Percentiles rank a stretch among this genome's conserved stretches.
phyloP scores from a whole-genome alignment of 1,284 basidiomycete genomes.

The Anthracocystis setariae region DNA sequence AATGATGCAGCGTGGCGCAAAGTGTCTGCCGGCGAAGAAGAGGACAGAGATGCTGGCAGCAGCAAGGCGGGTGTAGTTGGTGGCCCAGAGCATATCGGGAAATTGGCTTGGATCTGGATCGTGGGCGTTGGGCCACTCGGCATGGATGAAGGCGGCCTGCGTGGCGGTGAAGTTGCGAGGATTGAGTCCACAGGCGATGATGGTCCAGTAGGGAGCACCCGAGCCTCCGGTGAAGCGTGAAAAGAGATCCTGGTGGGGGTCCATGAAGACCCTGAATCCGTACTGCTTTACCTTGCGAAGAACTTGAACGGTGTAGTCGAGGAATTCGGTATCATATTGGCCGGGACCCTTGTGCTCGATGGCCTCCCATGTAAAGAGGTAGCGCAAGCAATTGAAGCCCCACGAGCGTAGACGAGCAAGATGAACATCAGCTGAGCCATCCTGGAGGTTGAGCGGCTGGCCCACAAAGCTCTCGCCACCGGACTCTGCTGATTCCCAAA shows the following conservation, averaged over 20 bases:
- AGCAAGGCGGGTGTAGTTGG: conserved; percentile 89
- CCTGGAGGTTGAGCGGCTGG: conserved; percentile 79
- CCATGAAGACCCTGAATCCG: conserved; percentile 93
- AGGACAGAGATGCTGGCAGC: conserved; percentile 91
- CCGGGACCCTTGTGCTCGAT: conserved; percentile 93
- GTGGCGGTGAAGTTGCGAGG: conserved; percentile 85
- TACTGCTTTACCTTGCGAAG: conserved; percentile 89
- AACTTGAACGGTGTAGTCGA: conserved; percentile 89
- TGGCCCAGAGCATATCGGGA: conserved; percentile 95
- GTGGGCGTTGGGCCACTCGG: conserved; percentile 80
- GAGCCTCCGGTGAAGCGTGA: conserved; percentile 96
- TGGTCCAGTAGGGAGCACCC: conserved; percentile 94
- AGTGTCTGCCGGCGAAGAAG: conserved; percentile 90
- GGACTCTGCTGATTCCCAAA: conserved; percentile 85
- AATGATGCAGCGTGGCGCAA: conserved; percentile 88
- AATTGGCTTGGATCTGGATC: conserved; percentile 77
- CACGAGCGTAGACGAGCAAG: conserved; percentile 84
- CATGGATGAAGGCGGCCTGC: conserved; percentile 85
- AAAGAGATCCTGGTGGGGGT: conserved; percentile 97
- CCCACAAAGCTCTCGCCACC: conserved; percentile 80
- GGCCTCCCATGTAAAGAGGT: conserved; percentile 92
- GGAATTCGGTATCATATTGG: conserved; percentile 88
- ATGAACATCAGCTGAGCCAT: conserved; percentile 87
- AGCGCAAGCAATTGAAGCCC: conserved; percentile 95
- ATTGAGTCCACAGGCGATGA: conserved; percentile 89